phyloP scores from a whole-genome alignment of 495 filamentous ascomycete genomes.

The Penicillium malachiteum region DNA sequence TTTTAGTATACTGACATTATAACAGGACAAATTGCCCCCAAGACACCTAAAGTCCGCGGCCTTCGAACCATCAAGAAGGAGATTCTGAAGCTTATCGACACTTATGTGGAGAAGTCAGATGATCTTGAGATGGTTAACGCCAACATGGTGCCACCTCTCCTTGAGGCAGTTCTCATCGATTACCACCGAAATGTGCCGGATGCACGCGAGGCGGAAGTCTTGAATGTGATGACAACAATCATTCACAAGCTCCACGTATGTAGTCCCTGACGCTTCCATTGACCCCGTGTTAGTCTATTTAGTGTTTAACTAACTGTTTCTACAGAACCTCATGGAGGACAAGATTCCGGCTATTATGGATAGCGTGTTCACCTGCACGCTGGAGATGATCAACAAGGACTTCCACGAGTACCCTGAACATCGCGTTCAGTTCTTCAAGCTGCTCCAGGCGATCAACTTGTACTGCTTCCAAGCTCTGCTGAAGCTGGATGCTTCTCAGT shows the following conservation, averaged over 20 bases:
- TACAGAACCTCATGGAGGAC: constrained; percentile 87
- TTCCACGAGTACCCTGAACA: constrained; percentile 99
- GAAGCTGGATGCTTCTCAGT: constrained; percentile 89
- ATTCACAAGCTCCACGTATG: constrained; percentile 93
- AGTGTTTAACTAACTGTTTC: background rate
- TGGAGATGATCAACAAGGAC: constrained; percentile 99
- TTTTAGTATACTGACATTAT: constrained; percentile 21
- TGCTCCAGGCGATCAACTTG: constrained; percentile 91
- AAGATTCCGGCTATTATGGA: constrained; percentile 98
- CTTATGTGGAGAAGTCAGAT: constrained; percentile 95
- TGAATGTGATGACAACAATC: constrained; percentile 96
- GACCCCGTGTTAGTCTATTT: background rate
- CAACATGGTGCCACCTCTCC: constrained; percentile 93
- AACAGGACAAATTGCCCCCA: constrained; percentile 86
- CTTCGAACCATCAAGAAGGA: constrained; percentile 99
- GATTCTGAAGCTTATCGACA: constrained; percentile 96
- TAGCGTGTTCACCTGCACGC: constrained; percentile 95
- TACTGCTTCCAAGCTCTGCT: constrained; percentile 94
- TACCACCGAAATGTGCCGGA: constrained; percentile 97
- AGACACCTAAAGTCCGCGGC: constrained; percentile 93
- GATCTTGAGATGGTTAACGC: constrained; percentile 88
- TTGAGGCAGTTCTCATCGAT: constrained; percentile 91
- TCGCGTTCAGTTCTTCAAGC: constrained; percentile 96
- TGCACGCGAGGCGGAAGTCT: constrained; percentile 92
- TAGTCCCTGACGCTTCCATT: constrained; percentile 18